phyloP scores from a whole-genome alignment of 2,329 filamentous ascomycete species.

The Scopulariopsis brevicaulis region DNA sequence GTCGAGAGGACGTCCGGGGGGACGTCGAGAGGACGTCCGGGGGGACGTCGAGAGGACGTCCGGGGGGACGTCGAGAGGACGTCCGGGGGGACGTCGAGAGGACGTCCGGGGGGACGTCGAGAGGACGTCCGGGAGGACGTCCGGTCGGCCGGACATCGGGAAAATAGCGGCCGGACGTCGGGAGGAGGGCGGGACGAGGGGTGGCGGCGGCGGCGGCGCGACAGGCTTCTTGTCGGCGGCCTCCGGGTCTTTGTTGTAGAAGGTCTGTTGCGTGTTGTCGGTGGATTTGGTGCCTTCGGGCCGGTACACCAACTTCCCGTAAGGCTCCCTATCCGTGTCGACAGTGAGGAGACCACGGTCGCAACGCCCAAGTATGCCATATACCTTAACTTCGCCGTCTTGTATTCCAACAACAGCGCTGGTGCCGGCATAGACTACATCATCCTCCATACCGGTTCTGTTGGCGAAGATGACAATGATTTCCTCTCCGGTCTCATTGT shows the following conservation, averaged over 20 bases:
- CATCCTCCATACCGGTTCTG: constrained; percentile 53
- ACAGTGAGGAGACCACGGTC: constrained; percentile 55
- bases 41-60: no score
- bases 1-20: no score
- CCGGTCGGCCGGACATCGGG: no score
- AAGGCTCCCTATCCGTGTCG: constrained; percentile 39
- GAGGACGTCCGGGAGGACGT: no score
- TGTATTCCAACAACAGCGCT: constrained; percentile 59
- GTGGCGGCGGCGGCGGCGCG: no score
- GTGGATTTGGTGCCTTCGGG: constrained; percentile 8
- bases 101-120: no score
- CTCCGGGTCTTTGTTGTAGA: not conserved
- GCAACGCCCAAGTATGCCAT: constrained; percentile 57
- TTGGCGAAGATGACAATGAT: constrained; percentile 63
- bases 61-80: no score
- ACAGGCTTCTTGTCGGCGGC: no score
- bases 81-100: no score
- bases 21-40: no score
- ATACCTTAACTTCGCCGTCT: constrained; percentile 54
- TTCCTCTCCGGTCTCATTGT: constrained; percentile 38
- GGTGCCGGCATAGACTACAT: constrained; percentile 61
- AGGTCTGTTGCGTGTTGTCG: not conserved
- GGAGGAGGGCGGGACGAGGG: no score
- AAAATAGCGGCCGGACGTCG: no score
- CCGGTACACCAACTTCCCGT: constrained; percentile 30